Evolutionary conservation across 2,329 filamentous ascomycete species (phyloP).

Genomic region (Beauveria scarabaeidicola): DNA sequence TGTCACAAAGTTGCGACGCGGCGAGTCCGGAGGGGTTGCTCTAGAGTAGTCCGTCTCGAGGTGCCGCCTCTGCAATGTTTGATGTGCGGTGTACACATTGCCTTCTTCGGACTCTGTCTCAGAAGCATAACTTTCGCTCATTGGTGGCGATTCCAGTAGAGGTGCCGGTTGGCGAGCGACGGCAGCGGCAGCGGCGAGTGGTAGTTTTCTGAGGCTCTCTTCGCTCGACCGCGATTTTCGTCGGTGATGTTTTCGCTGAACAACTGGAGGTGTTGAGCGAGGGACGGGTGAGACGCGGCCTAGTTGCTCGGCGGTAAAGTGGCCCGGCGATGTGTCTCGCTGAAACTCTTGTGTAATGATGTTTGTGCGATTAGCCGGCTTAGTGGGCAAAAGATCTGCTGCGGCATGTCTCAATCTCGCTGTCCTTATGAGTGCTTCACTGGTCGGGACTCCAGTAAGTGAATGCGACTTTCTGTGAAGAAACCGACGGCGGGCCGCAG

Average conservation of each 20-base stretch:
- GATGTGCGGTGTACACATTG: not conserved
- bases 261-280: not conserved
- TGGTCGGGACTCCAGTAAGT: conserved; percentile 10
- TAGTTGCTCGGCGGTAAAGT: not conserved
- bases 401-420: not conserved
- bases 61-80: conserved; percentile 8
- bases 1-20: conserved; percentile 27
- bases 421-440: not conserved
- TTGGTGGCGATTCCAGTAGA: conserved; percentile 6
- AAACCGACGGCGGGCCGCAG: not conserved
- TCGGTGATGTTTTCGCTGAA: conserved; percentile 3
- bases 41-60: conserved; percentile 21
- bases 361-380: not conserved
- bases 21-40: conserved; percentile 27
- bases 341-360: conserved; percentile 4
- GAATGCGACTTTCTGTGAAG: conserved; percentile 19
- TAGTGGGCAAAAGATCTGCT: not conserved
- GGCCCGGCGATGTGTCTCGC: not conserved
- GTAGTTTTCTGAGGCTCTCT: not conserved
- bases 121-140: conserved; percentile 6
- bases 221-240: not conserved
- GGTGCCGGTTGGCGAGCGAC: not conserved
- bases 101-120: conserved; percentile 9
- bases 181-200: not conserved
- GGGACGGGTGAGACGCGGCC: not conserved